These are phyloP conservation scores for Ophiobolus disseminans DNA, from an alignment of 2,329 filamentous ascomycete genomes.

Conservation along the genomic window DNA sequence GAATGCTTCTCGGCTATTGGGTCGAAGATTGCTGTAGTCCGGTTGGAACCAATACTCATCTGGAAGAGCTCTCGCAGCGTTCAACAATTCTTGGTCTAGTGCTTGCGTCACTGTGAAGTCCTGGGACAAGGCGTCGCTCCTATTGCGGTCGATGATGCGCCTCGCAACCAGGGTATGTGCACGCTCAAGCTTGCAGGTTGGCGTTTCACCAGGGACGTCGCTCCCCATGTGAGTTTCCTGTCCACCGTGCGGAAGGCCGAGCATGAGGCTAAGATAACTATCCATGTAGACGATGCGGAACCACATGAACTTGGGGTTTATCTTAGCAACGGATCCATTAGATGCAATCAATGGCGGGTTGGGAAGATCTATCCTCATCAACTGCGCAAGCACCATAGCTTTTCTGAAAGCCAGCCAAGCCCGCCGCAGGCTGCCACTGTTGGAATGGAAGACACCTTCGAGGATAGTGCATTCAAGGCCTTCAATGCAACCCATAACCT, in stretches of 20 bases:
- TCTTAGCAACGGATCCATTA: constrained; percentile 6
- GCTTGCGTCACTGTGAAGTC: constrained; percentile 35
- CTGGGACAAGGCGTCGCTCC: constrained; percentile 20
- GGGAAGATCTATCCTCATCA: constrained; percentile 50
- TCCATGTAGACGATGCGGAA: constrained; percentile 50
- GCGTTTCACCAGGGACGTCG: constrained; percentile 3
- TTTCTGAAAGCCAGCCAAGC: constrained; percentile 50
- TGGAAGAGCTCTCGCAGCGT: constrained; percentile 14
- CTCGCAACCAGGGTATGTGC: constrained; percentile 42
- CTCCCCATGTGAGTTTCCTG: constrained; percentile 28
- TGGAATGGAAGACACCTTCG: constrained; percentile 49
- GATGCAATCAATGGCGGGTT: constrained; percentile 7
- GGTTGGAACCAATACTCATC: constrained; percentile 5
- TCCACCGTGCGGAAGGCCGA: constrained; percentile 50
- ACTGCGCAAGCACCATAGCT: constrained; percentile 51
- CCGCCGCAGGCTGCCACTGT: constrained; percentile 51
- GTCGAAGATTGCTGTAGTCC: constrained; percentile 4
- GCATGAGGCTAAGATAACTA: constrained; percentile 50
- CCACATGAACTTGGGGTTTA: constrained; percentile 46
- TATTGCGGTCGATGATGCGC: constrained; percentile 51
- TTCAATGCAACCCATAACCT: constrained; percentile 48
- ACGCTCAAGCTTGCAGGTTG: constrained; percentile 34
- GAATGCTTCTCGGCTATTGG: constrained; percentile 10
- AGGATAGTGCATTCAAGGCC: constrained; percentile 53
- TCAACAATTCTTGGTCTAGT: constrained; percentile 17